Evolutionary conservation across 2,329 filamentous ascomycete genomes (phyloP).

Genomic region (Epichloe festucae): DNA sequence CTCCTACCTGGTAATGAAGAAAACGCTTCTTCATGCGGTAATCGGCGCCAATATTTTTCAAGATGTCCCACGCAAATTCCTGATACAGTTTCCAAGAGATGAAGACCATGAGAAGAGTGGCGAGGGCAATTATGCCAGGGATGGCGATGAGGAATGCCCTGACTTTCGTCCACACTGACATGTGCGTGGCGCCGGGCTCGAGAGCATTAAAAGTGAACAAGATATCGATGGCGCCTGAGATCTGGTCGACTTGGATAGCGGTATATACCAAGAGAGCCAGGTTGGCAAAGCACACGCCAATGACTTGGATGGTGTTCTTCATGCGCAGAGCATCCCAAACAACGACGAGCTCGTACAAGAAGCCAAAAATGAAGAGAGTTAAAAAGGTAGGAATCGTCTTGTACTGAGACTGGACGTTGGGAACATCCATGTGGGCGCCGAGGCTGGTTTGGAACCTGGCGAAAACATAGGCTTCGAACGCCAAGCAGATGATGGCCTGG

Average conservation of each 20-base stretch:
- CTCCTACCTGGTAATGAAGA: slow-evolving; percentile 76
- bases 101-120: slow-evolving; percentile 59
- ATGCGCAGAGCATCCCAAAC: slow-evolving; percentile 87
- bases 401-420: slow-evolving; percentile 35
- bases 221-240: slow-evolving; percentile 54
- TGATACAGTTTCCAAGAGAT: slow-evolving; percentile 93
- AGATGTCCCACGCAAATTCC: slow-evolving; percentile 98
- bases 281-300: slow-evolving; percentile 89
- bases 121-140: slow-evolving; percentile 68
- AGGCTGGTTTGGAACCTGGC: slow-evolving; percentile 64
- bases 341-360: slow-evolving; percentile 79
- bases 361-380: slow-evolving; percentile 93
- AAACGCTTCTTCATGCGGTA: slow-evolving; percentile 94
- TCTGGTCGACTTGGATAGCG: slow-evolving; percentile 84
- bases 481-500: slow-evolving; percentile 70
- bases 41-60: slow-evolving; percentile 97
- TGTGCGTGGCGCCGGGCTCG: slow-evolving; percentile 14
- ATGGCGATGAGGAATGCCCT: slow-evolving; percentile 72
- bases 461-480: slow-evolving; percentile 88
- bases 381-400: slow-evolving; percentile 87
- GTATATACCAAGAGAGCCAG: slow-evolving; percentile 85
- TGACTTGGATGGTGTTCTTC: slow-evolving; percentile 98
- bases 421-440: slow-evolving; percentile 24
- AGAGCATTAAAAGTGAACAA: slow-evolving; percentile 37
- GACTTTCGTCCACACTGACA: slow-evolving; percentile 53